Conservation (phyloP, 176 grass and related monocot genomes). For the Rhynchospora tenuis region DNA sequence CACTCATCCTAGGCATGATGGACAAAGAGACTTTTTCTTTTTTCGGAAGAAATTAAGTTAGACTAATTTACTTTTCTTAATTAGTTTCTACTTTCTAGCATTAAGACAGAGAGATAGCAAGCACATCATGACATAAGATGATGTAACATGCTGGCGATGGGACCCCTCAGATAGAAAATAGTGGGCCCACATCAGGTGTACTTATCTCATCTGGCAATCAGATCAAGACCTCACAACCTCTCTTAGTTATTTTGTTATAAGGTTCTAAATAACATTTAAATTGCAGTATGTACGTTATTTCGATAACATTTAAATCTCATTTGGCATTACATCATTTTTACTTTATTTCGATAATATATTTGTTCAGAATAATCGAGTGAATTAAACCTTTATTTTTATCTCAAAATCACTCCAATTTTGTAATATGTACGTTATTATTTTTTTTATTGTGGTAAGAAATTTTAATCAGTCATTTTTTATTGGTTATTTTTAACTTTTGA, state of each 20-base stretch:
- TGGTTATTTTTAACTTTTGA: too few species aligned
- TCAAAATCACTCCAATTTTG: background rate
- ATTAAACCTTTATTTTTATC: background rate
- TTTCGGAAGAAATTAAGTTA: background rate
- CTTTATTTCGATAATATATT: background rate
- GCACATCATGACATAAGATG: background rate
- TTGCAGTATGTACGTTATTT: background rate
- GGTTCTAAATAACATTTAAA: background rate
- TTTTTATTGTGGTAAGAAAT: too few species aligned
- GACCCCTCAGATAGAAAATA: background rate
- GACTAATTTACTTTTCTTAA: too few species aligned
- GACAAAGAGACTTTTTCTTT: background rate
- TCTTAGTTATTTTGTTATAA: background rate
- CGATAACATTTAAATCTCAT: background rate
- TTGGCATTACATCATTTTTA: background rate
- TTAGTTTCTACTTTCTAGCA: too few species aligned
- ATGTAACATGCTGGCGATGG: background rate
- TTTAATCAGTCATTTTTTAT: too few species aligned
- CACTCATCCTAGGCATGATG: background rate
- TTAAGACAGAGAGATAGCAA: background rate
- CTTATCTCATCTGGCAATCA: constrained; percentile 14
- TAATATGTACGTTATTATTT: background rate
- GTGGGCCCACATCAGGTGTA: constrained; percentile 19
- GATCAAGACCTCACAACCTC: constrained; percentile 32
- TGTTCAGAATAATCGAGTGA: background rate